phyloP scores from a whole-genome alignment of 352 stramenopile genomes.

The Phytopythium chamaehyphon region DNA sequence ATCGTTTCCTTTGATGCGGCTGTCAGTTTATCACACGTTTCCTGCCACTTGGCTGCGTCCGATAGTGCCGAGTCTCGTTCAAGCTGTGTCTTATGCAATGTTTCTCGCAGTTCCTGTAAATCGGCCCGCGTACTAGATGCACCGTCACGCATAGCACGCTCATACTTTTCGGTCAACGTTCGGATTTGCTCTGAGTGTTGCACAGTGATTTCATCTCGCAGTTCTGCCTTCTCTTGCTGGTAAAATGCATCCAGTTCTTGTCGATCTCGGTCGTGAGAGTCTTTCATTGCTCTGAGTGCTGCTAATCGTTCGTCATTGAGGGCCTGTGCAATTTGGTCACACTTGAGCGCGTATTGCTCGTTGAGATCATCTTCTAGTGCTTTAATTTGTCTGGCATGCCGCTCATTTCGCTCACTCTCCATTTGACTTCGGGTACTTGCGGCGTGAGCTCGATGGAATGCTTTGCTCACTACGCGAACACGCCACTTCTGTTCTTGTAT shows the following conservation, averaged over 20 bases:
- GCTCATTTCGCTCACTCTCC: neutral
- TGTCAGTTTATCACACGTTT: neutral
- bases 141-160: neutral
- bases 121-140: neutral
- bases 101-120: neutral
- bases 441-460: slow-evolving; percentile 15
- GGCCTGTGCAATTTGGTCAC: slow-evolving; percentile 48
- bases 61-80: slow-evolving; percentile 1
- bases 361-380: slow-evolving; percentile 39
- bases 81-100: neutral
- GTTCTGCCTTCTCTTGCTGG: slow-evolving; percentile 51
- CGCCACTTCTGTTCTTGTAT: slow-evolving; percentile 14
- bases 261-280: slow-evolving; percentile 41
- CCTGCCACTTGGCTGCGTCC: neutral
- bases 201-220: slow-evolving; percentile 41
- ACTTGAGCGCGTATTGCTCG: slow-evolving; percentile 50
- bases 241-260: slow-evolving; percentile 48
- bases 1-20: neutral
- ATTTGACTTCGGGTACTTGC: slow-evolving; percentile 1
- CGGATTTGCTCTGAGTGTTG: slow-evolving; percentile 22
- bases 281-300: slow-evolving; percentile 36
- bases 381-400: slow-evolving; percentile 20
- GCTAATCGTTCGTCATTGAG: slow-evolving; percentile 46
- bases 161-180: slow-evolving; percentile 21
- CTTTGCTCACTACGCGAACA: slow-evolving; percentile 14